Base-by-base conservation (phyloP, 2,329 filamentous ascomycete species). In the Talaromyces marneffei region DNA sequence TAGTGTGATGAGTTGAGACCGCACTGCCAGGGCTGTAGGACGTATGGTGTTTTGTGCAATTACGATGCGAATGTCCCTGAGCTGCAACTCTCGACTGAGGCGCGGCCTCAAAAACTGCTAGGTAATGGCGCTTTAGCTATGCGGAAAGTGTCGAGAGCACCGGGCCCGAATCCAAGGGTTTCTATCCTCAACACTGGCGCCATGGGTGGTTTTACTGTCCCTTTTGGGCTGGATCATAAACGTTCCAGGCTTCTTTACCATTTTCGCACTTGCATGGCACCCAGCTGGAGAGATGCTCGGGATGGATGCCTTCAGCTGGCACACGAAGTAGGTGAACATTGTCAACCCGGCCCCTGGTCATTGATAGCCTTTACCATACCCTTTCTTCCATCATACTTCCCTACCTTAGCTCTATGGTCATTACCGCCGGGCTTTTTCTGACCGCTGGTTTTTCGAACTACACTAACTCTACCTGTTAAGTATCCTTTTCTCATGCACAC, bases 1-100 rank as follows among this genome's bases (percentile, higher is more conserved):
- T 60, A 82, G 79, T 82, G 80, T 42, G 80, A 82, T 42, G 79
- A 82, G 67, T 54, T 33, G 33, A 80, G 74, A 59, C 79, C 80
- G 1, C 64, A 71, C 4, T 82, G 80, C 68, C 72, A 67, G 12
- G 74, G 65, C 66, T 82, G 80, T 65, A 61, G 39, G 23, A 74
- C 71, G 2, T 82, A 76, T n/a, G 74, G 79, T 0, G 72, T 82
- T 0, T 14, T 77, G 55, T 82, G 80, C 68, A 82, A 79, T 57
- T 81, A 75, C 50, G 63, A 69, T 3, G 57, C 71, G 1, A 69
- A 72, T 53, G 55, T 75, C 0, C 61, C 75, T 0, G 75, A 81
- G 57, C 67, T 80, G 0, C 74, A 79, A 29, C 70, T 55, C 3
- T 40, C 25, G 12, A 12, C 52, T 8, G 52, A 55, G 25, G 35